Conservation (phyloP, 1,139 yeast genomes). For the Pneumocystis jirovecii region DNA sequence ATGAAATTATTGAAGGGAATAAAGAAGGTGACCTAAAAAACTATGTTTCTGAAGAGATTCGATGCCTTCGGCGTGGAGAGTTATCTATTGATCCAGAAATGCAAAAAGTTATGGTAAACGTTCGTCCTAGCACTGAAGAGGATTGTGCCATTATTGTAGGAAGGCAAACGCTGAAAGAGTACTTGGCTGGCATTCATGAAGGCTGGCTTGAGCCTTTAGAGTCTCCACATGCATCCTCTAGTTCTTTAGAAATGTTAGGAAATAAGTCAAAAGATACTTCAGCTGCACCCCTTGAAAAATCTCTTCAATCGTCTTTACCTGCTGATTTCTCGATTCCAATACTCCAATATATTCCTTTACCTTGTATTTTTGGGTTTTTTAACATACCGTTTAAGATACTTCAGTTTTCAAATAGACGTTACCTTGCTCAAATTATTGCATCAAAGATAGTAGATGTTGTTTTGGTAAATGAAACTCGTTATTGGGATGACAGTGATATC, state of each 20-base stretch:
- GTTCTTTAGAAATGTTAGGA: slow-evolving; percentile 2
- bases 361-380: slow-evolving; percentile 61
- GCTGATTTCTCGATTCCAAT: slow-evolving; percentile 34
- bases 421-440: slow-evolving; percentile 58
- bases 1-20: slow-evolving; percentile 52
- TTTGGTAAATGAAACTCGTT: not conserved
- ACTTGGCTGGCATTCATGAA: slow-evolving; percentile 77
- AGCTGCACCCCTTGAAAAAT: not conserved
- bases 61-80: slow-evolving; percentile 40
- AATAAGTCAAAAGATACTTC: not conserved
- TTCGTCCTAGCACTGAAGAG: slow-evolving; percentile 17
- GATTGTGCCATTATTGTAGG: slow-evolving; percentile 84
- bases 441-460: slow-evolving; percentile 46
- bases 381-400: slow-evolving; percentile 63
- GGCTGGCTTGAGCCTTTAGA: slow-evolving; percentile 71
- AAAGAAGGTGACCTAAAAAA: slow-evolving; percentile 82
- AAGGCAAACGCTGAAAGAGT: slow-evolving; percentile 91
- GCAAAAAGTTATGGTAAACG: not conserved
- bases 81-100: slow-evolving; percentile 12
- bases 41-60: slow-evolving; percentile 66
- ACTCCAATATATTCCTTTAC: slow-evolving; percentile 54
- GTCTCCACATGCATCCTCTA: slow-evolving; percentile 13
- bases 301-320: not conserved
- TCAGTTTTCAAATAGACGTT: slow-evolving; percentile 61
- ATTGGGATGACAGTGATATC: not conserved